Conservation (phyloP, 306 rosid species). For the Quercus rubra region DNA sequence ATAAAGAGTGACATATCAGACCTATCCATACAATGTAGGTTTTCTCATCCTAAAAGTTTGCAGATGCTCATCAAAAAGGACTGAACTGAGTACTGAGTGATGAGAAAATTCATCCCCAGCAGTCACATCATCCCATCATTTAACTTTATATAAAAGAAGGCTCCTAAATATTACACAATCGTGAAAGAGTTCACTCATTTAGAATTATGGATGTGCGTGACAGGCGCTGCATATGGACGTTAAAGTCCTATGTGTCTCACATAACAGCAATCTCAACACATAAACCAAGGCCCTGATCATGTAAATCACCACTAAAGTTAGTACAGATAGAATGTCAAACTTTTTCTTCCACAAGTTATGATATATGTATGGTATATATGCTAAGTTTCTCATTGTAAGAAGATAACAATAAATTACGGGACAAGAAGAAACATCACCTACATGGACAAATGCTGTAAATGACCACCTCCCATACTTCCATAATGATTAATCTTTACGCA, state of each 20-base stretch:
- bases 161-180: not conserved
- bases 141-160: not conserved
- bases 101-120: not conserved
- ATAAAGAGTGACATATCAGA: not conserved
- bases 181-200: not conserved
- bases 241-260: not conserved
- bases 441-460: constrained; percentile 97
- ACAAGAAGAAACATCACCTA: constrained; percentile 44
- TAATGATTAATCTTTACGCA: constrained; percentile 92
- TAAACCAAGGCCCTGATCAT: not conserved
- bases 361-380: not conserved
- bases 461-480: constrained; percentile 99
- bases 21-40: not conserved
- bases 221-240: not conserved
- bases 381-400: constrained; percentile 6
- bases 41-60: not conserved
- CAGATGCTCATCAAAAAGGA: not conserved
- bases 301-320: not conserved
- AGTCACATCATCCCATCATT: not conserved
- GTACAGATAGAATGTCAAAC: not conserved
- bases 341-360: not conserved
- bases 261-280: not conserved
- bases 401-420: not conserved
- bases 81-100: not conserved
- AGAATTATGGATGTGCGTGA: not conserved